A percentile compares a stretch with the other conserved stretches of the same genome.
Conservation (phyloP, 306 rosid species). For the Parietaria judaica region DNA sequence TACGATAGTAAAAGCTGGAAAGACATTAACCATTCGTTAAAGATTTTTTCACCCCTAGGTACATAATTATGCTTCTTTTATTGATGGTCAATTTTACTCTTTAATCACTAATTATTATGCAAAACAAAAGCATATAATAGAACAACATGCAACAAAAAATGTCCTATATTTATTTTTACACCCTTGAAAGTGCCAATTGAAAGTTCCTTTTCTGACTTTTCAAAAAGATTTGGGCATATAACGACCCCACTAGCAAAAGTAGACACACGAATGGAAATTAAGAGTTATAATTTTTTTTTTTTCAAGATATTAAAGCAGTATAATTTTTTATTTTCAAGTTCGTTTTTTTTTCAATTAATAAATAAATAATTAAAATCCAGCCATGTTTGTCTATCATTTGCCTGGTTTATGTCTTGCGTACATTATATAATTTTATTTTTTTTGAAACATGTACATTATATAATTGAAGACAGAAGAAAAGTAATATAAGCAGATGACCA, state of each 20-base stretch:
- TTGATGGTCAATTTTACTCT: not conserved
- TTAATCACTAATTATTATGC: not conserved
- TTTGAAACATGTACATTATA: conserved; percentile 1
- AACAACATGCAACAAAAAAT: not conserved
- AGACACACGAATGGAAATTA: conserved; percentile 21
- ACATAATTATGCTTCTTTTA: no score
- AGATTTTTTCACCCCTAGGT: no score
- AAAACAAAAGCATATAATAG: not conserved
- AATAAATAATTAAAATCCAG: not conserved
- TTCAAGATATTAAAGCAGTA: not conserved
- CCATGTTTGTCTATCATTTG: not conserved
- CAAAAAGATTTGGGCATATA: not conserved
- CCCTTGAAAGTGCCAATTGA: not conserved
- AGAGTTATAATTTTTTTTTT: no score
- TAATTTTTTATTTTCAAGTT: not conserved
- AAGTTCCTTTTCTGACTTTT: not conserved
- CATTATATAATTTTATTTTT: no score
- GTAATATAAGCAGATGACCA: not conserved
- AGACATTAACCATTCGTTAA: no score
- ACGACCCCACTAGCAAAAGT: not conserved
- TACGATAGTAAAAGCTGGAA: no score
- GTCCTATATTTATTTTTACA: not conserved
- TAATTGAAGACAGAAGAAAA: not conserved
- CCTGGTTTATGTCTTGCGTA: conserved; percentile 1
- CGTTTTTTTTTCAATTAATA: not conserved